Base-by-base conservation (phyloP, 768 basidiomycete species). In the Rhodotorula graminis region DNA sequence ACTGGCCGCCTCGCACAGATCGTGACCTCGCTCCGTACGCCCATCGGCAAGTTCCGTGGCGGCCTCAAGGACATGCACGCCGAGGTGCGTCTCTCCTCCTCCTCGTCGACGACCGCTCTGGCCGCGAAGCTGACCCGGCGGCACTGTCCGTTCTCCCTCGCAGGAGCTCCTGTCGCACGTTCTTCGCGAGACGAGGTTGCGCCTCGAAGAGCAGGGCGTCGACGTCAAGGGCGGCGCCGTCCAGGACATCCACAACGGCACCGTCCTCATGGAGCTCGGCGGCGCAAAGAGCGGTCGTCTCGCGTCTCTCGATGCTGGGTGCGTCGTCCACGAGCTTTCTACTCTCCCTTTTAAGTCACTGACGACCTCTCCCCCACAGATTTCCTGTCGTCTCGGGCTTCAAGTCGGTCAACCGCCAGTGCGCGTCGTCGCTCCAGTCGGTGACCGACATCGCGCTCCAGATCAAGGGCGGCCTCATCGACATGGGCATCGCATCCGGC, bases 1-100 rank as follows among this genome's bases (percentile, higher is more conserved):
- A 64, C 42, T 25, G 10, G 21, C 23, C 29, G 21, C 11, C 21
- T 19, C 29, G 12, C 33, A 40, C 52, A 75, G 74, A 67, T 97
- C 79, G 88, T 93, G 76, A 83, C 88, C 12, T 93, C 93, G 27
- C 86, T 92, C 62, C 88, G 95, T 72, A 91, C 93, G 62, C 91
- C 94, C 40, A 85, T 94, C 68, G 94, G 93, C n/a, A 95, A 93
- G 86, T 70, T 76, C 69, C 91, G 90, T 77, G 93, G 93, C 65
- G 91, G 90, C 21, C 91, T 95, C 84, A 92, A 92, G 81, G 91
- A 94, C 82, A 93, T 72, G 75, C 71, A 73, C 60, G 68, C 71
- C 25, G 71, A 72, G 53, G 71, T 69, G 42, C 64, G 71, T 15
- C 37, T 15, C 21, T n/a, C 27, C 29, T 9, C 37, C 21, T 33